These are phyloP conservation scores for Trapa bicornis DNA, from an alignment of 345 rosid genomes.

Conservation along the genomic window DNA sequence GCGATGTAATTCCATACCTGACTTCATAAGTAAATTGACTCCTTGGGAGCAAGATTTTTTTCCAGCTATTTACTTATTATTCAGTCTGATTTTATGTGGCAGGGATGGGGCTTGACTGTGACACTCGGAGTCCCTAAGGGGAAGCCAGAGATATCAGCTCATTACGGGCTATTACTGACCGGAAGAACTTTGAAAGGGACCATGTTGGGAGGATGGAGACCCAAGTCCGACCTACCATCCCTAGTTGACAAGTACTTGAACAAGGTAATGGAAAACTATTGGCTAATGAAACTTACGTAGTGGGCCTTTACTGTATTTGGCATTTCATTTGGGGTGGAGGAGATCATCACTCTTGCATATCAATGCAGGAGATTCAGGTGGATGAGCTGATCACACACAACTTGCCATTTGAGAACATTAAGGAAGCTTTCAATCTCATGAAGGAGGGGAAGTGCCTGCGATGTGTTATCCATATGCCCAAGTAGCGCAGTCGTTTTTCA, in stretches of 20 bases:
- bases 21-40: background rate
- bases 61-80: background rate
- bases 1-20: slow-evolving; percentile 37
- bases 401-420: slow-evolving; percentile 56
- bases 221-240: slow-evolving; percentile 77
- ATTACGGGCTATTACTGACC: slow-evolving; percentile 53
- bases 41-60: background rate
- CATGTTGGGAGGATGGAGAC: slow-evolving; percentile 82
- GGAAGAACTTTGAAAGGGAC: slow-evolving; percentile 79
- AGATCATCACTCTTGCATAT: background rate
- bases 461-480: slow-evolving; percentile 70
- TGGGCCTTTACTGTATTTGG: background rate
- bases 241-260: slow-evolving; percentile 64
- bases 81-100: background rate
- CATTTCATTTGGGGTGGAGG: background rate
- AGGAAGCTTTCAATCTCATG: slow-evolving; percentile 70
- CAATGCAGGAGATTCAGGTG: slow-evolving; percentile 53
- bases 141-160: slow-evolving; percentile 70
- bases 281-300: background rate
- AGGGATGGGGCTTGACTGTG: slow-evolving; percentile 93
- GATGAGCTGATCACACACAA: slow-evolving; percentile 70
- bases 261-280: slow-evolving; percentile 28
- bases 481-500: background rate
- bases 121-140: slow-evolving; percentile 85
- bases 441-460: slow-evolving; percentile 72